Conservation (phyloP, 129 eudicot species). For the Helianthus annuus region HanXRQr2.0-SUNRISE NC_035445.2:115823361-115823860, state of each 20-base stretch:
- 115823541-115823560: conserved; percentile 4
- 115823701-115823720: neutral
- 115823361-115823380: neutral
- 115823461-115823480: neutral
- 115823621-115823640: conserved; percentile 20
- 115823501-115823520: conserved; percentile 21
- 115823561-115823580: conserved; percentile 15
- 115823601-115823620: conserved; percentile 17
- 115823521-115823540: conserved; percentile 20
- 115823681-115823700: too few species aligned
- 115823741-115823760: too few species aligned
- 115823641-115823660: neutral
- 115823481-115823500: neutral
- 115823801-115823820: too few species aligned
- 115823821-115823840: too few species aligned
- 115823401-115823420: neutral
- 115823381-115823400: neutral
- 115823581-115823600: conserved; percentile 22
- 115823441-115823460: neutral
- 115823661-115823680: neutral
- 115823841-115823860: too few species aligned
- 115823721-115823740: too few species aligned
- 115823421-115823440: neutral
- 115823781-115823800: too few species aligned
- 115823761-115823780: too few species aligned